A percentile compares a stretch with the other conserved stretches of the same genome.
These are phyloP conservation scores for Anisogramma anomala DNA, from an alignment of 2,329 filamentous ascomycete species.

Conservation along the genomic window DNA sequence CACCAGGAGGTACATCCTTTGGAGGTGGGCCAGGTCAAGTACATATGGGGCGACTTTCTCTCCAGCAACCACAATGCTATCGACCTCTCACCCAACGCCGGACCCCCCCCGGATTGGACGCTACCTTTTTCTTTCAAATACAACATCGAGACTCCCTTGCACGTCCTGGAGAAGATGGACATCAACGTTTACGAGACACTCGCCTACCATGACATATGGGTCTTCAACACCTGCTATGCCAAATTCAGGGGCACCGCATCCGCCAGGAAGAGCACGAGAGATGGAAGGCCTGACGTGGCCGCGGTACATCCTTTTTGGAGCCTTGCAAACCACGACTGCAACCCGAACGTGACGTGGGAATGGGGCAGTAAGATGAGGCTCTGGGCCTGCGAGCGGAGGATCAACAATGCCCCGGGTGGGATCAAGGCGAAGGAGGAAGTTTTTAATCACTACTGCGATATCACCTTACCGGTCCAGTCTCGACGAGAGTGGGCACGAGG, in stretches of 20 bases:
- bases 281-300: conserved; percentile 78
- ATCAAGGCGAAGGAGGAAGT: conserved; percentile 75
- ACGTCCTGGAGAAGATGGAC: conserved; percentile 76
- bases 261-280: conserved; percentile 62
- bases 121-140: conserved; percentile 68
- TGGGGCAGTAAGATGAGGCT: conserved; percentile 74
- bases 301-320: conserved; percentile 96
- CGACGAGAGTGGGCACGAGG: conserved; percentile 82
- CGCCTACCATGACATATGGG: conserved; percentile 58
- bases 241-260: conserved; percentile 92
- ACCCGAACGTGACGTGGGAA: conserved; percentile 91
- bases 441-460: conserved; percentile 81
- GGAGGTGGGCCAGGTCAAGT: conserved; percentile 52
- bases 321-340: conserved; percentile 89
- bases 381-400: conserved; percentile 46
- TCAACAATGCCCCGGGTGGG: conserved; percentile 42
- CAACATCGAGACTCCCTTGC: conserved; percentile 63
- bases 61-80: conserved; percentile 41
- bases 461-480: conserved; percentile 63
- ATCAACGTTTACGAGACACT: conserved; percentile 58
- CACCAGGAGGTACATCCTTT: conserved; percentile 52
- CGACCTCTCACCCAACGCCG: conserved; percentile 39
- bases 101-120: conserved; percentile 51
- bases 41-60: conserved; percentile 59
- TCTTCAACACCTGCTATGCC: conserved; percentile 82